Evolutionary conservation across 2,329 filamentous ascomycete genomes (phyloP), one percentile per base, ranked within the genome.

Genomic region (Calycina herbarum): DNA sequence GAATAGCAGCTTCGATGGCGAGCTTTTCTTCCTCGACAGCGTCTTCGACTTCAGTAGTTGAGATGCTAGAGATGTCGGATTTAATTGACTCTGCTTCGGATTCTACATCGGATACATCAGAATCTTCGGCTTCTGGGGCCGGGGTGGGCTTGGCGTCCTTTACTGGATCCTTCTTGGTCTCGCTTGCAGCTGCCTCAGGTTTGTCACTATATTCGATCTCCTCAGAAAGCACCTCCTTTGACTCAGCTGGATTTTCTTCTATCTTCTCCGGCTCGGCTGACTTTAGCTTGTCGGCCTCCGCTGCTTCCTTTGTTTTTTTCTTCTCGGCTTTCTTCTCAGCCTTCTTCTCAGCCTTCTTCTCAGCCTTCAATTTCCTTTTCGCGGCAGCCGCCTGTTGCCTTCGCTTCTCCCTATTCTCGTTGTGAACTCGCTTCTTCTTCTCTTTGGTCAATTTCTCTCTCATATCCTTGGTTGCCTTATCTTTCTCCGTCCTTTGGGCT

Each of bases 401-500:
- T 27, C 60, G 59, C 24, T 64, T 66, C 31, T 70, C 66, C 13
- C 58, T 51, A 8, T 70, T 71, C 2, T 61, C 66, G n/a, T 67
- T 66, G 35, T 65, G 42, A 68, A 40, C 33, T 59, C 11, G 67
- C 66, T 63, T 74, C 73, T 66, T 73, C 72, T 33, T 77, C 72
- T 59, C 74, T 69, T 65, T 67, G 54, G 56, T 67, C 57, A 66
- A 48, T 45, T 65, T 61, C 38, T 71, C 61, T 76, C 78, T 77
- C 73, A 79, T 61, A 70, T 70, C 60, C 70, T 77, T 67, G 73
- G 78, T 79, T 2, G 76, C 76, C 64, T 78, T 79, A 2, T 67
- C 60, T n/a, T 71, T 70, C 51, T 79, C 76, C 68, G 79, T 80
- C 64, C 78, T 78, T 71, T 82, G 79, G 27, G 80, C 78, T 2